Conservation (phyloP, 805 yeast species). For the Clavispora fructus region DNA sequence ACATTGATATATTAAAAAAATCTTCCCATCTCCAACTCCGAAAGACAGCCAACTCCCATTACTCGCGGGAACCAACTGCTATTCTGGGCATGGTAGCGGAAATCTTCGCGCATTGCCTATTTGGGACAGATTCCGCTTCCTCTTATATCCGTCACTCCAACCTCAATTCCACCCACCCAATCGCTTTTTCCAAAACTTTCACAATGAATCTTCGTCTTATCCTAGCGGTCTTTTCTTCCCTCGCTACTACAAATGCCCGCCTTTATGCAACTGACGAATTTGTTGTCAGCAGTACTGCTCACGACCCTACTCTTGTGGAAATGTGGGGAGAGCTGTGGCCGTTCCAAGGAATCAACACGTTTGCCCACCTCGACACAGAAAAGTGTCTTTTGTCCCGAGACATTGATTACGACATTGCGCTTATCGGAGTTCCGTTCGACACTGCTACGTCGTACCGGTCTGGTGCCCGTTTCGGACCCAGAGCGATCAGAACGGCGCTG, state of each 20-base stretch:
- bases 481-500: constrained; percentile 62
- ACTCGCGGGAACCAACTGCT: neutral
- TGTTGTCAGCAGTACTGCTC: constrained; percentile 1
- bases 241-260: constrained; percentile 2
- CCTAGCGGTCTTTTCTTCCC: neutral
- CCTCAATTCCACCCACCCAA: no score
- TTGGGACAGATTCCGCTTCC: neutral
- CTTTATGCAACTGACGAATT: constrained; percentile 3
- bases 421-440: constrained; percentile 80
- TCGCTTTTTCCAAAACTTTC: no score
- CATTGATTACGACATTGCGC: constrained; percentile 56
- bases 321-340: constrained; percentile 77
- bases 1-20: no score
- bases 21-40: no score
- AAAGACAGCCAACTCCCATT: no score
- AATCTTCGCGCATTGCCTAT: neutral
- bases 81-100: neutral
- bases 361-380: constrained; percentile 65
- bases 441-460: constrained; percentile 75
- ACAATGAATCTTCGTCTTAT: neutral
- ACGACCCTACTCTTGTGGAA: constrained; percentile 37
- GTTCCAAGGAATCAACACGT: constrained; percentile 60
- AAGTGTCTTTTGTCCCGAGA: constrained; percentile 51
- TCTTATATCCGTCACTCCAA: neutral
- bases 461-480: constrained; percentile 82